Evolutionary conservation across 257 asterid genomes (phyloP).

Genomic region (Plantago ovata): DNA sequence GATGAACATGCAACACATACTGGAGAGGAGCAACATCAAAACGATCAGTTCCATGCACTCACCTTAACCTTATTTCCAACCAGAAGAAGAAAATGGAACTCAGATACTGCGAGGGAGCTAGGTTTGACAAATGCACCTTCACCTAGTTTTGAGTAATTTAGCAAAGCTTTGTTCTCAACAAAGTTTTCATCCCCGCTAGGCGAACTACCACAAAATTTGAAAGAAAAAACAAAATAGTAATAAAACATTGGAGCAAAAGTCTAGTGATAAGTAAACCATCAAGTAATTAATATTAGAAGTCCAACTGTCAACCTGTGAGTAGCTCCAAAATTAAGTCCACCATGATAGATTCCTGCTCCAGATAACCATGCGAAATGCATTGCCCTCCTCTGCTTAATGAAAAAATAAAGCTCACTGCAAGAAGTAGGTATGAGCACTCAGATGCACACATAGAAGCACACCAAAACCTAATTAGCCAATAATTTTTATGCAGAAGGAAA

Average conservation of each 20-base stretch:
- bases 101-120: slow-evolving; percentile 86
- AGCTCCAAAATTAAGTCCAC: slow-evolving; percentile 92
- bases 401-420: slow-evolving; percentile 95
- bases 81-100: slow-evolving; percentile 96
- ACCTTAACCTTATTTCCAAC: slow-evolving; percentile 95
- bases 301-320: slow-evolving; percentile 57
- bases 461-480: slow-evolving; percentile 8
- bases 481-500: background rate
- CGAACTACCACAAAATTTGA: slow-evolving; percentile 46
- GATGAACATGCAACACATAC: slow-evolving; percentile 16
- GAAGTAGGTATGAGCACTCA: slow-evolving; percentile 23
- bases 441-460: slow-evolving; percentile 11
- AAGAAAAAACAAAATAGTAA: slow-evolving; percentile 22
- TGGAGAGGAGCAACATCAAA: slow-evolving; percentile 20
- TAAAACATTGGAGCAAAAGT: slow-evolving; percentile 16
- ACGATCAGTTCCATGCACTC: slow-evolving; percentile 25
- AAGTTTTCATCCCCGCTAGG: slow-evolving; percentile 94
- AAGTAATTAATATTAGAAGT: slow-evolving; percentile 17
- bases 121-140: slow-evolving; percentile 93
- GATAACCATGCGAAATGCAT: slow-evolving; percentile 97
- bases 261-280: slow-evolving; percentile 12
- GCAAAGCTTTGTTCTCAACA: slow-evolving; percentile 98
- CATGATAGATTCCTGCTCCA: slow-evolving; percentile 97
- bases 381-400: slow-evolving; percentile 92
- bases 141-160: slow-evolving; percentile 70